Evolutionary conservation across 2,329 filamentous ascomycete species (phyloP).

Genomic region (Dichotomopilus funicola): DNA sequence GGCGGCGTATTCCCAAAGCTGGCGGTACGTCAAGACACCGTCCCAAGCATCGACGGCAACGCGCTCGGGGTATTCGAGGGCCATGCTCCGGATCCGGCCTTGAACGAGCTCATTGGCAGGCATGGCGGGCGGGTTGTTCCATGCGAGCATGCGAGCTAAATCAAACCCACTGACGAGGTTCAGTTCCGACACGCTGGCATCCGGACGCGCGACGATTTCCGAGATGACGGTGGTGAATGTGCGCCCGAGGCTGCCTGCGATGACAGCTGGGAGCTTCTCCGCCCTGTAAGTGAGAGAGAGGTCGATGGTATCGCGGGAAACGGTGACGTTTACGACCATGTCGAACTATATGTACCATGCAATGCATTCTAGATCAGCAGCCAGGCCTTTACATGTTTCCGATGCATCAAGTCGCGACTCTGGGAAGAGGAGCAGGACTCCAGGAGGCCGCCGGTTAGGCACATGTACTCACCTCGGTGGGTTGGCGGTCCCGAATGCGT

Average conservation of each 20-base stretch:
- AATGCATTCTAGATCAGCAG: not conserved
- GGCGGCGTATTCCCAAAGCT: constrained; percentile 16
- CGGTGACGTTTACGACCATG: not conserved
- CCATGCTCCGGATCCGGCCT: not conserved
- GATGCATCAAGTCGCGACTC: not conserved
- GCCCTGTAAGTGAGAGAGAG: not conserved
- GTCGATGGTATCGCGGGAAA: not conserved
- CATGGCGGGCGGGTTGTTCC: not conserved
- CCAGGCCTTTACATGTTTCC: not conserved
- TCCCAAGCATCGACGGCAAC: constrained; percentile 23
- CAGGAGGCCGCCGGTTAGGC: not conserved
- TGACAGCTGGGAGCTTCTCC: not conserved
- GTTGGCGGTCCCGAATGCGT: not conserved
- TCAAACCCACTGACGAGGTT: not conserved
- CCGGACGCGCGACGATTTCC: not conserved
- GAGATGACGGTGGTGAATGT: not conserved
- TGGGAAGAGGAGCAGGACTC: not conserved
- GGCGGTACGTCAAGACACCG: constrained; percentile 21
- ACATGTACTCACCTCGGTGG: not conserved
- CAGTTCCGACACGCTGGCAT: not conserved
- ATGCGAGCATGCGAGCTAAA: not conserved
- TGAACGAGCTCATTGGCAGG: not conserved
- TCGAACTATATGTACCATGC: not conserved
- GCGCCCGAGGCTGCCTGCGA: not conserved
- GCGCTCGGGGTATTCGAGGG: not conserved